Percentiles rank a stretch among this genome's conserved stretches.
phyloP scores from a whole-genome alignment of 371 early-diverging fungal species.

The Apophysomyces sp. region DNA sequence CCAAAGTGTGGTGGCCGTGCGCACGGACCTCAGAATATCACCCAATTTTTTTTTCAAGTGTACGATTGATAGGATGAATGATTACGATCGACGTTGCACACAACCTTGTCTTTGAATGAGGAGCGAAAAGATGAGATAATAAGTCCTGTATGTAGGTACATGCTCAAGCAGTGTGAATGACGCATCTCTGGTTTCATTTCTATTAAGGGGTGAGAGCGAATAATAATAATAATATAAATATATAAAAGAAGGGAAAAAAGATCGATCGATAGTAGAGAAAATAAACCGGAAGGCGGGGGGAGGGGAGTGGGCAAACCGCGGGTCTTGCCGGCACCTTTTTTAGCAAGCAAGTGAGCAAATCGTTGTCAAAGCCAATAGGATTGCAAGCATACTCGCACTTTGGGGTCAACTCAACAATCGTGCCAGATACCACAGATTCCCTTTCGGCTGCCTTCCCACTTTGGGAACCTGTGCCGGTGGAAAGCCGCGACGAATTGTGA shows the following conservation, averaged over 20 bases:
- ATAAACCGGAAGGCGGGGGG: not conserved
- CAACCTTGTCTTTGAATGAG: too few species aligned
- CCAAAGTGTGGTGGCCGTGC: not conserved
- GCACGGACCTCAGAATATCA: not conserved
- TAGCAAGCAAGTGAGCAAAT: not conserved
- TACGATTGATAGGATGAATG: too few species aligned
- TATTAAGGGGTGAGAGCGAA: too few species aligned
- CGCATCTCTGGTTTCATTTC: not conserved
- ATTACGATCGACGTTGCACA: too few species aligned
- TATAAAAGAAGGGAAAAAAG: not conserved
- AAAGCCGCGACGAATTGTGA: not conserved
- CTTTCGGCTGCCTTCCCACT: not conserved
- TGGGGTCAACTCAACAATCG: slow-evolving; percentile 1
- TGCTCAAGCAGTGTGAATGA: not conserved
- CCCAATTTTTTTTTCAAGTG: not conserved
- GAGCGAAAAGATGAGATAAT: too few species aligned
- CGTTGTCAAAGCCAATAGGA: not conserved
- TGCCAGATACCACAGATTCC: not conserved
- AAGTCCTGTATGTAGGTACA: too few species aligned
- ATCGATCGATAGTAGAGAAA: not conserved
- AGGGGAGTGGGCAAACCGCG: not conserved
- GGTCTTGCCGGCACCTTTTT: not conserved
- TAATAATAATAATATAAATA: too few species aligned
- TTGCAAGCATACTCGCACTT: not conserved
- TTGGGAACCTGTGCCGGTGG: not conserved